These are phyloP conservation scores for Daldinia caldariorum DNA, from an alignment of 495 filamentous ascomycete species.

Conservation along the genomic window DNA sequence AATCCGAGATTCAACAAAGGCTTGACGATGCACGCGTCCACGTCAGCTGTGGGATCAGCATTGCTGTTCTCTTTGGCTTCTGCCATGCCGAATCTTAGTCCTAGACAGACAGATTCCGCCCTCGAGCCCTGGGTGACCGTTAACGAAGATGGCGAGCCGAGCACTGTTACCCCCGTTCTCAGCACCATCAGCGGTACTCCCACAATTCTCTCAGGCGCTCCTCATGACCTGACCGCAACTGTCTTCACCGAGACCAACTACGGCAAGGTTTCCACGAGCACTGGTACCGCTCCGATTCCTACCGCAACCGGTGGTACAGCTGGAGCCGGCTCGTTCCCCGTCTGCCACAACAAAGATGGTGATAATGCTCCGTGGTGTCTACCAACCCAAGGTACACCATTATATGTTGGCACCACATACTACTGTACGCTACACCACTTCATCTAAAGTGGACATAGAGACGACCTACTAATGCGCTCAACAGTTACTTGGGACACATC, in stretches of 20 bases:
- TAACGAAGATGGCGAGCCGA: slow-evolving; percentile 49
- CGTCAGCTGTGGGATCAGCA: slow-evolving; percentile 19
- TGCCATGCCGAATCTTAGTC: slow-evolving; percentile 31
- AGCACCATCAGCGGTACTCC: slow-evolving; percentile 54
- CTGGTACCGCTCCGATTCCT: slow-evolving; percentile 42
- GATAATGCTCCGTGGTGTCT: slow-evolving; percentile 54
- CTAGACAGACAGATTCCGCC: slow-evolving; percentile 40
- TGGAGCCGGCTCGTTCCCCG: slow-evolving; percentile 47
- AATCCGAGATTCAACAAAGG: slow-evolving; percentile 6
- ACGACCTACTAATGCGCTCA: slow-evolving; percentile 13
- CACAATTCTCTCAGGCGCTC: slow-evolving; percentile 52
- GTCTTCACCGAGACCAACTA: slow-evolving; percentile 51
- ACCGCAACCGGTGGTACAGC: slow-evolving; percentile 43
- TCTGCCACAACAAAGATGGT: slow-evolving; percentile 54
- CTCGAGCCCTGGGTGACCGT: slow-evolving; percentile 55
- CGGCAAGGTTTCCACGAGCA: slow-evolving; percentile 46
- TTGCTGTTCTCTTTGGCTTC: slow-evolving; percentile 33
- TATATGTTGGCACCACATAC: slow-evolving; percentile 50
- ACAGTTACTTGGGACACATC: slow-evolving; percentile 58
- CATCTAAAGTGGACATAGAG: background rate
- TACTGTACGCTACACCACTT: slow-evolving; percentile 48
- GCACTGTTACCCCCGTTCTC: slow-evolving; percentile 52
- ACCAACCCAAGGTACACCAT: slow-evolving; percentile 46
- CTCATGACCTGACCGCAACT: slow-evolving; percentile 53
- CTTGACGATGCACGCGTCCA: slow-evolving; percentile 24